A percentile compares a stretch with the other conserved stretches of the same genome.
Evolutionary conservation across 257 asterid genomes (phyloP).

Genomic region (Salvia miltiorrhiza): DNA sequence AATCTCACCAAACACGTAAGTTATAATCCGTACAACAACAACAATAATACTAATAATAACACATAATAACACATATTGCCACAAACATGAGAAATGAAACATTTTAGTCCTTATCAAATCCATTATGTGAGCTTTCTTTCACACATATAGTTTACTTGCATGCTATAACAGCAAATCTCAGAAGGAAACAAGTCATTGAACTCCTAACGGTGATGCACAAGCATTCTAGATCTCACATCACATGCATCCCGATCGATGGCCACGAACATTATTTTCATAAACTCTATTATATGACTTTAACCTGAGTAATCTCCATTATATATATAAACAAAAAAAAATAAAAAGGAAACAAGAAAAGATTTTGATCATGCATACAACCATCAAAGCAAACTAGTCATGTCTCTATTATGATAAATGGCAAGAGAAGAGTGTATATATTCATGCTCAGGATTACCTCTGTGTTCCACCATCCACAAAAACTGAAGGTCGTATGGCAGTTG

Average conservation of each 20-base stretch:
- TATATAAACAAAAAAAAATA: not conserved
- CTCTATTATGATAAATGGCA: not conserved
- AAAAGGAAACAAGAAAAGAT: too few relatives aligned
- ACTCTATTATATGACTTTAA: not conserved
- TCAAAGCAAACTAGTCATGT: not conserved
- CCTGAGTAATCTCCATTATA: not conserved
- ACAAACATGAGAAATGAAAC: not conserved
- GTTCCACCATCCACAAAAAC: conserved; percentile 87
- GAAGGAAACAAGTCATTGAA: not conserved
- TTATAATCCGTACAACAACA: too few relatives aligned
- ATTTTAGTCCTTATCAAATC: not conserved
- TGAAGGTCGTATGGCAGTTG: conserved; percentile 87
- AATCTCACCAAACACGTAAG: too few relatives aligned
- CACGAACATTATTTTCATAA: conserved; percentile 3
- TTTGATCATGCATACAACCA: conserved; percentile 1
- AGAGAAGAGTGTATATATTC: conserved; percentile 2
- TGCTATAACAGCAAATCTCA: not conserved
- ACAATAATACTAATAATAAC: not conserved
- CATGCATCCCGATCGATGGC: not conserved
- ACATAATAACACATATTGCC: not conserved
- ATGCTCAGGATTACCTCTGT: conserved; percentile 47
- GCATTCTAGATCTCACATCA: not conserved
- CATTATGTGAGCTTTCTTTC: not conserved
- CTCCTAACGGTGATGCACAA: conserved; percentile 12
- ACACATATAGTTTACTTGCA: not conserved